phyloP scores from a whole-genome alignment of 176 grass and related monocot species.

The Saccharum spontaneum region DNA sequence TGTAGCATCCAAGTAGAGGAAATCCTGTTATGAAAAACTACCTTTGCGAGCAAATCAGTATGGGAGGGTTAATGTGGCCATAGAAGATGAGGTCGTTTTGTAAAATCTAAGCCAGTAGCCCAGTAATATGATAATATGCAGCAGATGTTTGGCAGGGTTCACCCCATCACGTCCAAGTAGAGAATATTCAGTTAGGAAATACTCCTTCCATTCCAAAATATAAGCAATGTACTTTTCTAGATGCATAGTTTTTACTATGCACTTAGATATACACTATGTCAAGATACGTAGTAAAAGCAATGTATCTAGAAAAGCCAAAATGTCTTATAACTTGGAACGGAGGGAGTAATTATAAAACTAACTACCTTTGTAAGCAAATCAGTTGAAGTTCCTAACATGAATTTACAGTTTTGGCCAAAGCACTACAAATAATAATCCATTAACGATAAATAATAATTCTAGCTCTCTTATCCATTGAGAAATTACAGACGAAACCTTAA shows the following conservation, averaged over 20 bases:
- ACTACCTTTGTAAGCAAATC: not conserved
- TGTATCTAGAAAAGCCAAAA: no score
- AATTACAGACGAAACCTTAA: not conserved
- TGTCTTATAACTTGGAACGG: no score
- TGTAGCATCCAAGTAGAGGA: not conserved
- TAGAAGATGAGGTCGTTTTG: not conserved
- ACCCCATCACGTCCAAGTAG: not conserved
- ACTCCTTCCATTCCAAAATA: no score
- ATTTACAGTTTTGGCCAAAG: not conserved
- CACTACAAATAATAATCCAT: slow-evolving; percentile 4
- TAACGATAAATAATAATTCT: not conserved
- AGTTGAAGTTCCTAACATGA: not conserved
- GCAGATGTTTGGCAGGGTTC: not conserved
- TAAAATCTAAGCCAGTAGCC: not conserved
- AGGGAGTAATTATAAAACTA: not conserved
- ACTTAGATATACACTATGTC: no score
- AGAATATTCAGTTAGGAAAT: not conserved
- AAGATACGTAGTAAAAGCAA: no score
- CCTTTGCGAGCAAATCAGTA: not conserved
- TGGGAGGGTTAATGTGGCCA: not conserved
- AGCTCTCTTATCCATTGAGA: not conserved
- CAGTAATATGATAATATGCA: not conserved
- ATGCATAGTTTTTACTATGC: no score
- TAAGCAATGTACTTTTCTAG: no score
- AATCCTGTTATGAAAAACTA: not conserved